Conservation (phyloP, 345 rosid species). For the Gossypium bickii region DNA sequence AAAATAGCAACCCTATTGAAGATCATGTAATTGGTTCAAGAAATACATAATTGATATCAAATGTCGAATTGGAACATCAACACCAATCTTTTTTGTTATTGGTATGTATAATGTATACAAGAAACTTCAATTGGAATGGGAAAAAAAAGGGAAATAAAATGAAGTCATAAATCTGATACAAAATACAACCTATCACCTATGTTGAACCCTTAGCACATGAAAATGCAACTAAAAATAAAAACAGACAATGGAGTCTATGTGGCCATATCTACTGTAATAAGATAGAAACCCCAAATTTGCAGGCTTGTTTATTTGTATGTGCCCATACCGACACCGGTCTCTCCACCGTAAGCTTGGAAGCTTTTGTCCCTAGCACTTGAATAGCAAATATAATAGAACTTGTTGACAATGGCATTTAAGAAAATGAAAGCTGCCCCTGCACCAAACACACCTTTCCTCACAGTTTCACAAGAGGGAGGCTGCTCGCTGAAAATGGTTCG, state of each 20-base stretch:
- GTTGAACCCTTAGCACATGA: conserved; percentile 17
- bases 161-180: conserved; percentile 1
- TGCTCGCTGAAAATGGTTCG: conserved; percentile 54
- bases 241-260: conserved; percentile 11
- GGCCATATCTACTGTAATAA: background rate
- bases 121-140: background rate
- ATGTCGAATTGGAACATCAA: conserved; percentile 7
- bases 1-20: background rate
- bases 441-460: conserved; percentile 84
- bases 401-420: conserved; percentile 65
- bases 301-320: conserved; percentile 41
- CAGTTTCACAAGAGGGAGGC: conserved; percentile 70
- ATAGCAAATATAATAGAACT: conserved; percentile 66
- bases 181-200: conserved; percentile 17
- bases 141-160: background rate
- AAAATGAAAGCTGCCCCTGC: conserved; percentile 89
- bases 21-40: background rate
- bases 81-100: conserved; percentile 19
- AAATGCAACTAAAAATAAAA: conserved; percentile 9
- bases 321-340: conserved; percentile 52
- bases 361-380: conserved; percentile 57
- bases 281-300: background rate
- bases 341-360: conserved; percentile 48
- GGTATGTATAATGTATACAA: background rate
- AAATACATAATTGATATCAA: background rate